A percentile compares a stretch with the other conserved stretches of the same genome.
These are phyloP conservation scores for Fistulinella prunicolor DNA, from an alignment of 768 basidiomycete genomes.

Conservation along the genomic window DNA sequence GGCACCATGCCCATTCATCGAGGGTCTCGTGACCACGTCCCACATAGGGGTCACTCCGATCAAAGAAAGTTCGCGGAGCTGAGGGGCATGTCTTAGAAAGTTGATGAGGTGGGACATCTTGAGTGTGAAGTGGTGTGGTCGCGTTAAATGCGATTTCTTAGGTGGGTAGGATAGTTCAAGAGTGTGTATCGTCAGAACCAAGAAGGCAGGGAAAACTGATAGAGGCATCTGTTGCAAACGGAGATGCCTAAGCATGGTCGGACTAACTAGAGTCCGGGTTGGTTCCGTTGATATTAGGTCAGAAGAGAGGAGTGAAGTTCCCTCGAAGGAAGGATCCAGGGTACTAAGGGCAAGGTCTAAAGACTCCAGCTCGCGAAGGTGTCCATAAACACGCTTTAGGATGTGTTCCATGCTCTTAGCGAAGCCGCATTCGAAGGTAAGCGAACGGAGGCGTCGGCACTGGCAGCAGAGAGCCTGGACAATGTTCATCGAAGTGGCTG, in stretches of 20 bases:
- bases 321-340: slow-evolving; percentile 26
- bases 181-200: slow-evolving; percentile 38
- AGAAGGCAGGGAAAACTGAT: slow-evolving; percentile 34
- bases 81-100: slow-evolving; percentile 38
- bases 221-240: slow-evolving; percentile 43
- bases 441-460: slow-evolving; percentile 31
- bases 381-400: slow-evolving; percentile 12
- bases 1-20: slow-evolving; percentile 11
- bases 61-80: slow-evolving; percentile 43
- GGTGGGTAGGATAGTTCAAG: slow-evolving; percentile 43
- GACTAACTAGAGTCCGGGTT: neutral
- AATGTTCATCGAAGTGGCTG: slow-evolving; percentile 22
- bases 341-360: slow-evolving; percentile 29
- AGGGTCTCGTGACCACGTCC: slow-evolving; percentile 22
- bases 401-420: slow-evolving; percentile 29
- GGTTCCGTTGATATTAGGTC: slow-evolving; percentile 17
- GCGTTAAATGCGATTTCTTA: slow-evolving; percentile 19
- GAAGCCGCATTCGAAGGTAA: slow-evolving; percentile 33
- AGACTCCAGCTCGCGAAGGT: slow-evolving; percentile 26
- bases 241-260: slow-evolving; percentile 30
- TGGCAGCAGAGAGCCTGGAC: slow-evolving; percentile 22
- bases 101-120: slow-evolving; percentile 40
- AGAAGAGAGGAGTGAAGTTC: slow-evolving; percentile 22
- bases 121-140: slow-evolving; percentile 32
- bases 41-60: slow-evolving; percentile 42